Percentiles rank a stretch among this genome's conserved stretches.
These are phyloP conservation scores for Exophiala xenobiotica DNA, from an alignment of 2,329 filamentous ascomycete genomes.

Conservation along the genomic window DNA sequence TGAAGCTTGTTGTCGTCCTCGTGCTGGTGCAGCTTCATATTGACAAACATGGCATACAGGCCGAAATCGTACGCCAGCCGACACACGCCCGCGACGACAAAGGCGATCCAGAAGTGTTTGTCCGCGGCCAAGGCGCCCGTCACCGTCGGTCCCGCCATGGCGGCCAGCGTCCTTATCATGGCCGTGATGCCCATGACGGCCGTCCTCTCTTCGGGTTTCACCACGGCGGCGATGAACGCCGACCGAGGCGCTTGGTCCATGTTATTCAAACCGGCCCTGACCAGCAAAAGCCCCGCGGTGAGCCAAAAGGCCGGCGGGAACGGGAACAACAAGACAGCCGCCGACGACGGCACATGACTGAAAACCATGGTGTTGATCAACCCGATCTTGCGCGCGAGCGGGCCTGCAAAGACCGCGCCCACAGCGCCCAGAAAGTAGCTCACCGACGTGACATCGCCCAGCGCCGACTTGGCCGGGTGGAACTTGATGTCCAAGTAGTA, in stretches of 20 bases:
- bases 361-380: constrained; percentile 66
- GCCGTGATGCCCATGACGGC: constrained; percentile 69
- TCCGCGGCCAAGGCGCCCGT: constrained; percentile 57
- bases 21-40: constrained; percentile 54
- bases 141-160: constrained; percentile 54
- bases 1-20: constrained; percentile 35
- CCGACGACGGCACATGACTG: constrained; percentile 61
- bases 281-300: constrained; percentile 56
- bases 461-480: constrained; percentile 54
- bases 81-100: constrained; percentile 55
- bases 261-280: constrained; percentile 63
- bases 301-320: constrained; percentile 52
- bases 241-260: constrained; percentile 69
- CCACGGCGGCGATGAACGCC: constrained; percentile 66
- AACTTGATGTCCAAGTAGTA: constrained; percentile 61
- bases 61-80: constrained; percentile 60
- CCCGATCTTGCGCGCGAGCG: constrained; percentile 58
- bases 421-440: constrained; percentile 56
- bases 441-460: constrained; percentile 60
- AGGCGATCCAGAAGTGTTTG: constrained; percentile 61
- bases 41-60: constrained; percentile 59
- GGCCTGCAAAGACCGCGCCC: constrained; percentile 58
- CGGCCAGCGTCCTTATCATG: constrained; percentile 60
- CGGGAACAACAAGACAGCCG: constrained; percentile 61
- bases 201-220: constrained; percentile 64